Evolutionary conservation across 768 basidiomycete species (phyloP).

Genomic region (Obba rivulosa): DNA sequence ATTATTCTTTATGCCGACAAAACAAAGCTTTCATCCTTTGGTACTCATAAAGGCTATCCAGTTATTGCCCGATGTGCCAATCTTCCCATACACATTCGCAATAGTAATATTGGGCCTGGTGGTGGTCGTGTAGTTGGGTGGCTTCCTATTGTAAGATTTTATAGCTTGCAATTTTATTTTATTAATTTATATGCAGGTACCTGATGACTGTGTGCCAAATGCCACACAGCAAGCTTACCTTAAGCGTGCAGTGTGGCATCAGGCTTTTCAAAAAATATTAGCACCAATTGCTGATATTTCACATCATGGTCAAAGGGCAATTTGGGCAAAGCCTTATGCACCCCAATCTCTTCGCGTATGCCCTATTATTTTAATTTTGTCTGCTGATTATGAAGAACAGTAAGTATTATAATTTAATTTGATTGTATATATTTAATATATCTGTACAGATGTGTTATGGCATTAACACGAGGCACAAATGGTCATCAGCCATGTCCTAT

Average conservation of each 20-base stretch:
- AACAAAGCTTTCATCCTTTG: conserved; percentile 4
- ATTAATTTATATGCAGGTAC: background rate
- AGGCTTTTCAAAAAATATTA: background rate
- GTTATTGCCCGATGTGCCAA: conserved; percentile 1
- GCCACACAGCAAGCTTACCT: background rate
- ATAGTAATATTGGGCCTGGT: conserved; percentile 3
- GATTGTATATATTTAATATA: background rate
- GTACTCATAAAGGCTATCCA: conserved; percentile 5
- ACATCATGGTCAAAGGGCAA: background rate
- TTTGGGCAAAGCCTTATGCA: conserved; percentile 22
- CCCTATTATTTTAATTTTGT: conserved; percentile 33
- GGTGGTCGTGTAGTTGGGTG: conserved; percentile 6
- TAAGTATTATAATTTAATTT: conserved; percentile 20
- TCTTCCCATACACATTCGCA: conserved; percentile 6
- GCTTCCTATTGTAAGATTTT: conserved; percentile 7
- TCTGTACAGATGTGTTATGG: conserved; percentile 6
- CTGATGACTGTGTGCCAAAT: background rate
- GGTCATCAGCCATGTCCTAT: conserved; percentile 2
- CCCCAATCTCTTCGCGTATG: conserved; percentile 24
- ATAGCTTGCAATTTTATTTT: background rate
- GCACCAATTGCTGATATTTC: conserved; percentile 1
- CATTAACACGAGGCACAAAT: conserved; percentile 3
- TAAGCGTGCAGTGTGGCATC: conserved; percentile 4
- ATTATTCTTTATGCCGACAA: conserved; percentile 7
- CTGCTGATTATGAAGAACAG: conserved; percentile 43